These are phyloP conservation scores for Amoebophrya sp. DNA, from an alignment of 169 alveolate species.

Conservation along the genomic window DNA sequence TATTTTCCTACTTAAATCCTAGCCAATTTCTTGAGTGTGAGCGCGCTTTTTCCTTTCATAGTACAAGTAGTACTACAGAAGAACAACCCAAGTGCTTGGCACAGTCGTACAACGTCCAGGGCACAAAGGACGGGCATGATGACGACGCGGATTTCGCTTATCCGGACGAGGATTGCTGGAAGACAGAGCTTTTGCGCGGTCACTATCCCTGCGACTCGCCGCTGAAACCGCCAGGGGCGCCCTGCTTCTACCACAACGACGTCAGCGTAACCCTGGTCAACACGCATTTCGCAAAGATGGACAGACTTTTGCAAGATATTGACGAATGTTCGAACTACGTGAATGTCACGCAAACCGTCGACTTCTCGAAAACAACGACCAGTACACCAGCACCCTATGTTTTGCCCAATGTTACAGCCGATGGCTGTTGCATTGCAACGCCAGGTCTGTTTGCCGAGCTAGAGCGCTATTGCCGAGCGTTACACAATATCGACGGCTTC, in stretches of 20 bases:
- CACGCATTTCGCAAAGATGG: not conserved
- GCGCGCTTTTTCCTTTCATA: no score
- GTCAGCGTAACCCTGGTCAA: not conserved
- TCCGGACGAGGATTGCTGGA: not conserved
- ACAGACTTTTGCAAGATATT: not conserved
- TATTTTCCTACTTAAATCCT: no score
- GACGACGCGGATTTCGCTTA: no score
- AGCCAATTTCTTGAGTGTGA: no score
- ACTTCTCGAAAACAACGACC: not conserved
- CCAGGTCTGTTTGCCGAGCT: not conserved
- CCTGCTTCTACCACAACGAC: not conserved
- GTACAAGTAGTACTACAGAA: no score
- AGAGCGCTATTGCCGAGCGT: not conserved
- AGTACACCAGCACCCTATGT: not conserved
- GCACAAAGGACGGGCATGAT: no score
- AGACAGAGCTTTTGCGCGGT: not conserved
- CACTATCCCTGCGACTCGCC: slow-evolving; percentile 21
- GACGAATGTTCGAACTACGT: not conserved
- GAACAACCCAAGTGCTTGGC: no score
- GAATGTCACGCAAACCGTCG: not conserved
- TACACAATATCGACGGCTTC: slow-evolving; percentile 20
- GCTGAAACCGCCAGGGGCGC: not conserved
- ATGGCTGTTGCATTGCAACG: not conserved
- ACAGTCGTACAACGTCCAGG: no score
- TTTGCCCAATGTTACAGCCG: not conserved